Base-by-base conservation (phyloP, 2,329 filamentous ascomycete genomes). In the Coleophoma crateriformis region DNA sequence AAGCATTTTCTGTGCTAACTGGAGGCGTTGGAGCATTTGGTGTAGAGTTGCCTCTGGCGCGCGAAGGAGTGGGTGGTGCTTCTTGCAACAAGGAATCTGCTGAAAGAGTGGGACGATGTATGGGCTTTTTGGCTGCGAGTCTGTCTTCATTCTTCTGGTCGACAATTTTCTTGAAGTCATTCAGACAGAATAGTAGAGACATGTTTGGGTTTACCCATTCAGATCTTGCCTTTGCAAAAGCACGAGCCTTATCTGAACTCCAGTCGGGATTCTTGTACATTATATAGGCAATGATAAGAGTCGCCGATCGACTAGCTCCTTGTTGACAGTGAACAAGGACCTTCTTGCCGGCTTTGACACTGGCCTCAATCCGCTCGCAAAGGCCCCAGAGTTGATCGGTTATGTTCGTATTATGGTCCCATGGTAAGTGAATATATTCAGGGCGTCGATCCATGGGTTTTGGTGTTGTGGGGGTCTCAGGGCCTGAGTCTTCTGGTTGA, bases 171-270 rank as follows among this genome's bases (percentile, higher is more conserved):
- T 85, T 82, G 63, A 91, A 92, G 61, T 92, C 88, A 65, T 91
- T 88, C 44, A 95, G 72, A 58, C 89, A 90, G 75, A 94, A 94
- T 77, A 95, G 90, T 57, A 95, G 75, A 58, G 88, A 88, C 89
- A 95, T 95, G 67, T 95, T 95, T 0, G 88, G 88, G 51, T 88
- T 90, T 59, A 95, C 92, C 88, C 89, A 95, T 62, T 78, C 82
- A 67, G 88, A 94, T 69, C 87, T 87, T 48, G 81, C 77, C 68
- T 95, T 90, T 3, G 89, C 88, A 3, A 84, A 79, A 63, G 90
- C 83, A 64, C 94, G 94, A 2, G 88, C 87, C 64, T 92, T 87
- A 61, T 92, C 90, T 47, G 92, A 87, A 58, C 78, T 88, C 60
- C 90, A 70, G 6, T 82, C 77, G 2, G 88, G 87, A 52, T 89